phyloP scores from a whole-genome alignment of 1,284 basidiomycete species.

The Irpex lacteus region DNA sequence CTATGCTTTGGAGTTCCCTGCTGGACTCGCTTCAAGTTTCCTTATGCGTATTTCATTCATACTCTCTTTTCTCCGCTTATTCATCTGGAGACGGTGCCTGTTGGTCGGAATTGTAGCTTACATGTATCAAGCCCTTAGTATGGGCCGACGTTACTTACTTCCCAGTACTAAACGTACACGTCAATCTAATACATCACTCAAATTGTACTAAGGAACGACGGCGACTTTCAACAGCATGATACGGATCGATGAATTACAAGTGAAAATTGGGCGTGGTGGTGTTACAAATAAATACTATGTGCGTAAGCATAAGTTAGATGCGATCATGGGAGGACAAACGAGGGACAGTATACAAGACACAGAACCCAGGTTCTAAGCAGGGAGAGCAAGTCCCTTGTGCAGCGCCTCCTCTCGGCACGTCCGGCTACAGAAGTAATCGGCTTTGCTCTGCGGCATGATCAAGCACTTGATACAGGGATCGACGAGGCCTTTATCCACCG shows the following conservation, averaged over 20 bases:
- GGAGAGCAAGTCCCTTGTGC: constrained; percentile 28
- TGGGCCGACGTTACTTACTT: background rate
- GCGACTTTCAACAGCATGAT: background rate
- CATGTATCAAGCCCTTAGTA: background rate
- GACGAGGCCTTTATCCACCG: constrained; percentile 42
- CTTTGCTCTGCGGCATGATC: constrained; percentile 45
- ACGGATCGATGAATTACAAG: background rate
- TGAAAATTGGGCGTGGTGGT: background rate
- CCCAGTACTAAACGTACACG: background rate
- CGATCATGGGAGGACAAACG: background rate
- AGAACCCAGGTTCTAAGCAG: background rate
- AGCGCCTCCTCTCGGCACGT: constrained; percentile 48
- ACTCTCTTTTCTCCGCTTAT: background rate
- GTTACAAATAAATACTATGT: background rate
- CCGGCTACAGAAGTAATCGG: constrained; percentile 50
- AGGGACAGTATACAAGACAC: background rate
- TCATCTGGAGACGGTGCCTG: background rate
- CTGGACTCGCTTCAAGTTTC: background rate
- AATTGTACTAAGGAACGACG: background rate
- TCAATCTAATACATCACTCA: background rate
- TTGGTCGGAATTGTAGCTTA: background rate
- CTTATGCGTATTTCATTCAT: background rate
- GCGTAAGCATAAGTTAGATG: background rate
- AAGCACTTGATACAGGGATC: constrained; percentile 52
- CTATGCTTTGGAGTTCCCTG: background rate